These are phyloP conservation scores for Xylaria multiplex DNA, from an alignment of 2,329 filamentous ascomycete genomes.

Conservation along the genomic window DNA sequence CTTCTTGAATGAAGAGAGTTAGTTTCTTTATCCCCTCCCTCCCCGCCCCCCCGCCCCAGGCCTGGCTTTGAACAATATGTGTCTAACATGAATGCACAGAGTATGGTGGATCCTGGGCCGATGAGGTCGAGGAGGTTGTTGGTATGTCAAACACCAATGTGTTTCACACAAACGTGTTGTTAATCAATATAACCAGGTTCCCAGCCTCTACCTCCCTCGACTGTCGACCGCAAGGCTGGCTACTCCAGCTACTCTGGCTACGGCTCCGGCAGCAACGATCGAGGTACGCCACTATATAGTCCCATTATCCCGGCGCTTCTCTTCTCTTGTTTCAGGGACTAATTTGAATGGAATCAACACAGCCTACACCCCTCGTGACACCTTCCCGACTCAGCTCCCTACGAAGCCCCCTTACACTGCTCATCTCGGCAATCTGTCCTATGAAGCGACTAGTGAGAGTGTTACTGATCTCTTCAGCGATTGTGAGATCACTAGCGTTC, in stretches of 20 bases:
- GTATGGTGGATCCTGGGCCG: slow-evolving; percentile 89
- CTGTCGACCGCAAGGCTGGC: slow-evolving; percentile 42
- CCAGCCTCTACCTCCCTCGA: slow-evolving; percentile 63
- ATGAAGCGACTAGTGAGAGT: slow-evolving; percentile 86
- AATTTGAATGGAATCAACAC: slow-evolving; percentile 8
- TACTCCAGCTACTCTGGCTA: slow-evolving; percentile 42
- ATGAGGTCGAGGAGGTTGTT: slow-evolving; percentile 94
- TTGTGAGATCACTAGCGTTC: slow-evolving; percentile 88
- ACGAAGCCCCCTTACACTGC: slow-evolving; percentile 94
- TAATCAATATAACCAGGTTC: slow-evolving; percentile 56
- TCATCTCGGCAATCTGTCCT: slow-evolving; percentile 95
- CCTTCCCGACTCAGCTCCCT: slow-evolving; percentile 77
- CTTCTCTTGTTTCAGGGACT: neutral
- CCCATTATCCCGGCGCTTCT: neutral
- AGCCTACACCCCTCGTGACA: slow-evolving; percentile 75
- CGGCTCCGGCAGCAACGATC: slow-evolving; percentile 43
- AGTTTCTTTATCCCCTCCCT: slow-evolving; percentile 54
- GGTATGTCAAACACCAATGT: slow-evolving; percentile 63
- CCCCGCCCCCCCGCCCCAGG: slow-evolving; percentile 29
- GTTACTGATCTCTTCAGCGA: slow-evolving; percentile 86
- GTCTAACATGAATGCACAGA: slow-evolving; percentile 51
- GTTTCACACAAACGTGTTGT: slow-evolving; percentile 40
- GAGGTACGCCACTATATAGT: slow-evolving; percentile 47
- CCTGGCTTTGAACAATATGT: slow-evolving; percentile 20
- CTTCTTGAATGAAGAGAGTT: slow-evolving; percentile 93